Base-by-base conservation (phyloP, 352 stramenopile species). In the Pythium coloratum region DNA sequence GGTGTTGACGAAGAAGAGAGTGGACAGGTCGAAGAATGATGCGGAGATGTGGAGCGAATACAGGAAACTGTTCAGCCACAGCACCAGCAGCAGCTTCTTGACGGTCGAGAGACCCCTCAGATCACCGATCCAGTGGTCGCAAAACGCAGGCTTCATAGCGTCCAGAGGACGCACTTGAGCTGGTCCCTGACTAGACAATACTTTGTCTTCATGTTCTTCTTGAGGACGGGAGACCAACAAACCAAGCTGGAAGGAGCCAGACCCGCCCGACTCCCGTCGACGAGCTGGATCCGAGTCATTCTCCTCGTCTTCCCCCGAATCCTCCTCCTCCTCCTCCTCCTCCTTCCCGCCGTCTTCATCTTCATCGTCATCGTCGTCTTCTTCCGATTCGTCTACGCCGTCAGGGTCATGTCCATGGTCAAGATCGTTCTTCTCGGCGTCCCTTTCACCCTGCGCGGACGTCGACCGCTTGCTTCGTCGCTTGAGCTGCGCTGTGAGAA, bases 401-500 rank as follows among this genome's bases (percentile, higher is more conserved):
- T 61, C 42, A 4, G 16, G 33, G 53, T 70, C 51, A 24, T 67
- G 30, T 7, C 16, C 7, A 58, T 56, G 20, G 13, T 50, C 26
- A 12, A 7, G 30, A 13, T 28, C 54, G 24, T 59, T 5, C 33
- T 51, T 56, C 3, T 62, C 40, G 5, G 33, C 10, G 34, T 42
- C 33, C 6, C 54, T 13, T 26, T 62, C 18, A 4, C 18, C 34
- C 28, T 20, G 49, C 12, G 33, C 59, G 9, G 55, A 30, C 6
- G 54, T 46, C 4, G 34, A 30, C 8, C 64, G 56, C 13, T 54
- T 40, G 26, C 30, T 65, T 26, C 67, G 79, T 16, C 81, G 77
- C 42, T 78, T 86, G 1, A 86, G 70, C 55, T 91, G 80, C 3
- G 80, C 75, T 24, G 75, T 73, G 42, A 91, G 65, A 44, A 91